Percentiles rank a stretch among this genome's conserved stretches.
phyloP scores from a whole-genome alignment of 2,329 filamentous ascomycete species.

The Fusarium continuum region DNA sequence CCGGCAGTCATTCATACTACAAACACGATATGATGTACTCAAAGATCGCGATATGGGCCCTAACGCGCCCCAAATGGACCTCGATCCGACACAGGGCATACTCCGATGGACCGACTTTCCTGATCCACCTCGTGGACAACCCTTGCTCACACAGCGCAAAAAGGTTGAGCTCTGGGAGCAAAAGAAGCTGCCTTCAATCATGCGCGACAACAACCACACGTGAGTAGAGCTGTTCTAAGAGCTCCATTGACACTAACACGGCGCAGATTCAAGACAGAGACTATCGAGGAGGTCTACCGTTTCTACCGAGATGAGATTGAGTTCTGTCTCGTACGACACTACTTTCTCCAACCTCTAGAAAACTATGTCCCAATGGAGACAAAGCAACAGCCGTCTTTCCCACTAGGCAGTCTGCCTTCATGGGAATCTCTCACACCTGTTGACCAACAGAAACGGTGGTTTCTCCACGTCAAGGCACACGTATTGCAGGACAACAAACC shows the following conservation, averaged over 20 bases:
- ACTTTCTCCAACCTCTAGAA: slow-evolving; percentile 51
- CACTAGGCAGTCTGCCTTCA: slow-evolving; percentile 51
- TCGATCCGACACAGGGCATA: slow-evolving; percentile 57
- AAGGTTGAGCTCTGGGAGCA: slow-evolving; percentile 66
- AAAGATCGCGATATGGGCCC: slow-evolving; percentile 58
- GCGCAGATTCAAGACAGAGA: slow-evolving; percentile 60
- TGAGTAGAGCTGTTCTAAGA: slow-evolving; percentile 42
- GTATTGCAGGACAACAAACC: slow-evolving; percentile 66
- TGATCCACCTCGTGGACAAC: slow-evolving; percentile 61
- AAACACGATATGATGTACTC: slow-evolving; percentile 63
- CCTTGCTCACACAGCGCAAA: slow-evolving; percentile 61
- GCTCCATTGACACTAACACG: background rate
- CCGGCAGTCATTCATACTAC: slow-evolving; percentile 66
- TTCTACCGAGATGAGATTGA: slow-evolving; percentile 65
- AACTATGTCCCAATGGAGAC: slow-evolving; percentile 48
- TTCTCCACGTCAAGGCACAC: slow-evolving; percentile 62
- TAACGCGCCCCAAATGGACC: slow-evolving; percentile 46
- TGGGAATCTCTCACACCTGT: slow-evolving; percentile 59
- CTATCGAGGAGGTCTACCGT: slow-evolving; percentile 62
- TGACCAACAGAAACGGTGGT: slow-evolving; percentile 62
- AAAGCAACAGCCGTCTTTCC: slow-evolving; percentile 23
- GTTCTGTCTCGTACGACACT: slow-evolving; percentile 61
- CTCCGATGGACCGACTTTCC: slow-evolving; percentile 69
- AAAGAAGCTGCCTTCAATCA: slow-evolving; percentile 56
- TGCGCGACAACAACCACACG: slow-evolving; percentile 64